These are phyloP conservation scores for Candida krabiensis DNA, from an alignment of 805 yeast species.

Conservation along the genomic window DNA sequence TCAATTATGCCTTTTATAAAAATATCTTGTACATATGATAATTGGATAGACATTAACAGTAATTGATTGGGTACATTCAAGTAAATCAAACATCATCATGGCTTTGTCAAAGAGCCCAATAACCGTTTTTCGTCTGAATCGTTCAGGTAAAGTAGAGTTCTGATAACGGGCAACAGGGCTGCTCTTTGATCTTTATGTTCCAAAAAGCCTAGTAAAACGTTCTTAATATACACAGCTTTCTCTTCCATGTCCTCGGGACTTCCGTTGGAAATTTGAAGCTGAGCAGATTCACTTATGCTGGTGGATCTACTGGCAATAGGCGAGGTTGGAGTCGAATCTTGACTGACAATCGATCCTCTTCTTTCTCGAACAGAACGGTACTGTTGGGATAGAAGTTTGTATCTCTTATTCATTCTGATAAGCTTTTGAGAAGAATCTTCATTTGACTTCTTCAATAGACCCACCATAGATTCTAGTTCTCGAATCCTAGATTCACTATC, in stretches of 20 bases:
- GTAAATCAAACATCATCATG: background rate
- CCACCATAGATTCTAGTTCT: slow-evolving; percentile 55
- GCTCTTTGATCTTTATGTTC: slow-evolving; percentile 92
- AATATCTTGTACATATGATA: background rate
- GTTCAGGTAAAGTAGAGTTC: slow-evolving; percentile 67
- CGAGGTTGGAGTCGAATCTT: slow-evolving; percentile 21
- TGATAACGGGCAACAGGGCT: slow-evolving; percentile 80
- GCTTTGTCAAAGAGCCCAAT: slow-evolving; percentile 45
- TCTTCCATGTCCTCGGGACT: slow-evolving; percentile 34
- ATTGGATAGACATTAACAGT: too few relatives aligned
- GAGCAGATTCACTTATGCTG: slow-evolving; percentile 12
- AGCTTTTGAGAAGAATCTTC: slow-evolving; percentile 68
- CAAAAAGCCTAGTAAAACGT: slow-evolving; percentile 85
- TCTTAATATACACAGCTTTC: slow-evolving; percentile 77
- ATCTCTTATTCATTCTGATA: slow-evolving; percentile 69
- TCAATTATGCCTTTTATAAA: background rate
- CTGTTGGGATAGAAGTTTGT: slow-evolving; percentile 62
- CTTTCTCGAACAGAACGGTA: slow-evolving; percentile 38
- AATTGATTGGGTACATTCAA: too few relatives aligned
- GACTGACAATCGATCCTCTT: slow-evolving; percentile 18
- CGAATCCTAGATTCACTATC: slow-evolving; percentile 49
- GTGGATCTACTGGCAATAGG: slow-evolving; percentile 24
- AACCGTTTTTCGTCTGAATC: slow-evolving; percentile 74
- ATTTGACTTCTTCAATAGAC: slow-evolving; percentile 56
- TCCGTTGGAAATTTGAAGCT: slow-evolving; percentile 14